Conservation (phyloP, 257 asterid species). For the Vinca minor region DNA sequence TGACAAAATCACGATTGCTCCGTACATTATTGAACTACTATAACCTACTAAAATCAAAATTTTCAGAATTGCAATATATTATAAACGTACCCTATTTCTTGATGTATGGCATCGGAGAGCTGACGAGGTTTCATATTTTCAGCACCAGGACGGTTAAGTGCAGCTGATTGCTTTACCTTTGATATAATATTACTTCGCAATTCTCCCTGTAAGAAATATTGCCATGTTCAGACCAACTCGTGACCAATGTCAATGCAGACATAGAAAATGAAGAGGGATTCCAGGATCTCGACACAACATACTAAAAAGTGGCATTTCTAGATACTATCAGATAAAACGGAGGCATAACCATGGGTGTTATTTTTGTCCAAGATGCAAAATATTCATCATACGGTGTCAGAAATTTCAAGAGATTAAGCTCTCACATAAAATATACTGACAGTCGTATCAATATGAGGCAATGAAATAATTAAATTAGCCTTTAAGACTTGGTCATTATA, state of each 20-base stretch:
- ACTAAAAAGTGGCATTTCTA: not conserved
- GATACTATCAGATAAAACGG: not conserved
- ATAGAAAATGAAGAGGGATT: not conserved
- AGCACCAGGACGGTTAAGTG: constrained; percentile 65
- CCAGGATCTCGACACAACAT: not conserved
- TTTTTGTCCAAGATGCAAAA: not conserved
- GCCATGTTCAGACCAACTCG: constrained; percentile 2
- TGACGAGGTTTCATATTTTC: constrained; percentile 86
- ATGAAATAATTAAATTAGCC: not conserved
- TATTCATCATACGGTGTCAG: too few relatives aligned
- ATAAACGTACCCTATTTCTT: constrained; percentile 71
- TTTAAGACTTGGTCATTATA: not conserved
- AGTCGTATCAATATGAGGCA: not conserved
- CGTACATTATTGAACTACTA: not conserved
- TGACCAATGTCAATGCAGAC: not conserved
- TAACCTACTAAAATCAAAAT: not conserved
- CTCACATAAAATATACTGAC: not conserved
- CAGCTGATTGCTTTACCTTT: constrained; percentile 62
- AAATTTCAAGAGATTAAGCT: too few relatives aligned
- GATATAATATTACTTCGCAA: constrained; percentile 54
- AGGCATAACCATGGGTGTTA: not conserved
- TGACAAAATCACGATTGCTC: not conserved
- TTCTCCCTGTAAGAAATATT: constrained; percentile 60
- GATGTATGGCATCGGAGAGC: constrained; percentile 88
- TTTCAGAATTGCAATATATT: not conserved